Percentiles rank a stretch among this genome's conserved stretches.
These are phyloP conservation scores for Haematococcus sp. DNA, from an alignment of 139 green algal genomes.

Conservation along the genomic window DNA sequence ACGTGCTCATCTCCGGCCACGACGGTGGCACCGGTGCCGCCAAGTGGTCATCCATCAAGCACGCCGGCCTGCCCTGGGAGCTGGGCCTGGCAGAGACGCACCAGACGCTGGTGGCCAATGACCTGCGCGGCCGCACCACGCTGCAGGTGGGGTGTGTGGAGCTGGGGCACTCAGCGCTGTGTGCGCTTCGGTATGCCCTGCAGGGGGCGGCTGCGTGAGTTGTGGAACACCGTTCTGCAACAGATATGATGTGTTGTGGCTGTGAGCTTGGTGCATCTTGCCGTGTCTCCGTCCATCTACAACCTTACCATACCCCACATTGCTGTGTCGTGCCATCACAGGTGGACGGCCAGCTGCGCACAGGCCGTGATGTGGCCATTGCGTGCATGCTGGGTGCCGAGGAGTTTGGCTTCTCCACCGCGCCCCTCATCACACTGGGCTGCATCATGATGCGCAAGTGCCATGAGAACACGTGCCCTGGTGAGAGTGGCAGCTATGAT, in stretches of 20 bases:
- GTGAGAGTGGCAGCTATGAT: too few species aligned
- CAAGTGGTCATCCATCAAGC: slow-evolving; percentile 82
- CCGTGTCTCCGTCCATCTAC: too few species aligned
- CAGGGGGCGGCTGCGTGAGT: too few species aligned
- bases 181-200: too few species aligned
- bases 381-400: slow-evolving; percentile 89
- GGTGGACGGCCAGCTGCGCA: slow-evolving; percentile 95
- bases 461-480: slow-evolving; percentile 95
- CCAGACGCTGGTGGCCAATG: slow-evolving; percentile 95
- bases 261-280: too few species aligned
- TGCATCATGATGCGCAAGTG: slow-evolving; percentile 99
- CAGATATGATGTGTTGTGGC: neutral
- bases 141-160: slow-evolving; percentile 56
- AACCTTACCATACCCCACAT: too few species aligned
- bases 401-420: slow-evolving; percentile 96
- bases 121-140: slow-evolving; percentile 83
- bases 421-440: slow-evolving; percentile 92
- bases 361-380: slow-evolving; percentile 85
- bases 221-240: too few species aligned
- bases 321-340: too few species aligned
- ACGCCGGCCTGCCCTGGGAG: slow-evolving; percentile 90
- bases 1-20: slow-evolving; percentile 94
- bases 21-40: slow-evolving; percentile 90
- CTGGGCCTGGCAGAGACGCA: slow-evolving; percentile 93
- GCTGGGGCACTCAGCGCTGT: neutral